Base-by-base conservation (phyloP, 345 rosid species). In the Gossypium herbaceum region DNA sequence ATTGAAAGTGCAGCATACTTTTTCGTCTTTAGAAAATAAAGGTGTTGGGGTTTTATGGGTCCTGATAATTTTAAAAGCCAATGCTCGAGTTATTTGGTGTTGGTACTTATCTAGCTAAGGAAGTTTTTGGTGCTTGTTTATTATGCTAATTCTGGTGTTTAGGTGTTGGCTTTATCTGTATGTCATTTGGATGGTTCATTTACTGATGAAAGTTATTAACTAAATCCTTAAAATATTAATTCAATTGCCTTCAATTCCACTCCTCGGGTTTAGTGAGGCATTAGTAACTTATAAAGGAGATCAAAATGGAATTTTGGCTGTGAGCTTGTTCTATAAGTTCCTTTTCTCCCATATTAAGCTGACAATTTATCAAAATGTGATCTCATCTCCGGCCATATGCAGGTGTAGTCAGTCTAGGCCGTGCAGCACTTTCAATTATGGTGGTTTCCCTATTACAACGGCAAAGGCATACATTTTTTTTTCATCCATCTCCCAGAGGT, bases 381-480 rank as follows among this genome's bases (percentile, higher is more conserved):
- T 29, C 20, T 43, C 3, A 62, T 85, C 78, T 50, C 90, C 92
- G 98, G 98, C 96, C 54, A 90, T 92, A 95, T 52, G 88, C 60
- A 86, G 98, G 80, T 95, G 99, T 80, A 81, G 83, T 73, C 98
- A 83, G 66, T 94, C 99, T 56, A 93, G 93, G 66, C 85, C 99
- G n/a, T 90, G 97, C 90, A 87, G 97, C 79, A 64, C 98, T 7
- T 93, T 95, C 88, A 95, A 93, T 85, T 87, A 82, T 52, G 99
- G 93, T 78, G 98, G 99, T 22, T 27, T 93, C 98, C 11, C 79
- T 95, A 69, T 93, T 65, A 86, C 92, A 66, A 86, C 87, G 0
- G 91, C 92, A n/a, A 90, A 87, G 80, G 78, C 78, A 25, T 77
- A 77, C 75, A 88, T 90, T 24, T 88, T 79, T 78, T 78, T 34